Evolutionary conservation across 2,329 filamentous ascomycete genomes (phyloP), one percentile per base, ranked within the genome.

Genomic region (Zarea fungicola): DNA sequence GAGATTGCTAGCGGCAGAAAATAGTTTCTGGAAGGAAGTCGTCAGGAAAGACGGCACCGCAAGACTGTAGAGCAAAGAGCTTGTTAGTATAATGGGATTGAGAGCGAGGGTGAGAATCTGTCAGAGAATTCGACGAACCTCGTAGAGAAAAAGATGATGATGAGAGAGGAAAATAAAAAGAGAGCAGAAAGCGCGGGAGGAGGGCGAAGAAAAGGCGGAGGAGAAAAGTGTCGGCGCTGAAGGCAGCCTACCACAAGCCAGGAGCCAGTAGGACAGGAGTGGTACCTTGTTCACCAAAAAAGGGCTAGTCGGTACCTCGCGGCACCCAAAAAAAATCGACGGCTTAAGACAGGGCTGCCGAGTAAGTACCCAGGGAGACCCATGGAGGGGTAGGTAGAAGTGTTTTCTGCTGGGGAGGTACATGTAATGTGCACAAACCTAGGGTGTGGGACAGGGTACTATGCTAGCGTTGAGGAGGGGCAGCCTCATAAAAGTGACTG

Each of bases 1-100:
- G 50, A 50, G 52, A 23, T 48, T 50, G 52, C 52, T 52, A 48
- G 40, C 36, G 28, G 41, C 49, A 53, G 45, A 51, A 42, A 48
- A 50, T 48, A 34, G 28, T 37, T 42, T 43, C 40, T 37, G 40
- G 10, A 36, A 16, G 32, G 19, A 39, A 29, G 32, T 37, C 47
- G 47, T 43, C 31, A 10, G 14, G 18, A 26, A 43, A 43, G 32
- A 49, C 39, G 25, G 23, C 32, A 44, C 47, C 47, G 40, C 32
- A 48, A 48, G 28, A 48, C 36, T 48, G 21, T n/a, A 14, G 34
- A 26, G 39, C 6, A 6, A 49, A 39, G 26, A 28, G 18, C n/a
- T 43, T 10, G 47, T 49, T 43, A 49, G 40, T n/a, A 39, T 36
- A 48, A 48, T 26, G 28, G 28, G n/a, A 25, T 13, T 22, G 25